phyloP scores from a whole-genome alignment of 177 flowering plant species.

The Vitis hybrid region DNA sequence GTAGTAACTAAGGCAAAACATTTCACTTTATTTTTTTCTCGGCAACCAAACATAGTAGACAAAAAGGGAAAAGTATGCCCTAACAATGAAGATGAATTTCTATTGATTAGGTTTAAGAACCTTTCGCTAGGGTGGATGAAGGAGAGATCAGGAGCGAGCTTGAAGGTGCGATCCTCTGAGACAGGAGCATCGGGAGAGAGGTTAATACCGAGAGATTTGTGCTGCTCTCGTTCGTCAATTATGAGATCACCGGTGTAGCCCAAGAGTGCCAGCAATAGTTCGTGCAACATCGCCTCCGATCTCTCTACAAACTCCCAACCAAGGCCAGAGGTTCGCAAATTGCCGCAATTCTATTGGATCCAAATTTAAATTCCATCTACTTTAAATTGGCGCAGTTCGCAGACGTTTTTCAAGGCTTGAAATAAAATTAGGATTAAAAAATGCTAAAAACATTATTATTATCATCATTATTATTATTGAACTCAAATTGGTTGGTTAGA shows the following conservation, averaged over 20 bases:
- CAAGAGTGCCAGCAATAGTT: conserved; percentile 71
- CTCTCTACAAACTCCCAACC: background rate
- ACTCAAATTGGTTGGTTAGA: no score
- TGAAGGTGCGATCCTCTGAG: conserved; percentile 62
- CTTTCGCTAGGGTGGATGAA: conserved; percentile 76
- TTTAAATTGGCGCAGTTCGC: no score
- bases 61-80: background rate
- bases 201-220: conserved; percentile 30
- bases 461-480: no score
- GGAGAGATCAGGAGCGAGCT: conserved; percentile 86
- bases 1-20: no score
- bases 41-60: background rate
- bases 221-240: conserved; percentile 76
- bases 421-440: background rate
- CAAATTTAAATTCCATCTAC: no score
- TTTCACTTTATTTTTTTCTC: no score
- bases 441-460: no score
- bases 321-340: no score
- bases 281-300: conserved; percentile 69
- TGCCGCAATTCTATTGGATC: no score
- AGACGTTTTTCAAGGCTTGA: background rate
- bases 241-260: conserved; percentile 99
- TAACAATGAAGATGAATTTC: background rate
- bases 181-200: conserved; percentile 45
- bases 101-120: conserved; percentile 18